Evolutionary conservation across 1,139 yeast species (phyloP).

Genomic region (Starmera stellimalicola): DNA sequence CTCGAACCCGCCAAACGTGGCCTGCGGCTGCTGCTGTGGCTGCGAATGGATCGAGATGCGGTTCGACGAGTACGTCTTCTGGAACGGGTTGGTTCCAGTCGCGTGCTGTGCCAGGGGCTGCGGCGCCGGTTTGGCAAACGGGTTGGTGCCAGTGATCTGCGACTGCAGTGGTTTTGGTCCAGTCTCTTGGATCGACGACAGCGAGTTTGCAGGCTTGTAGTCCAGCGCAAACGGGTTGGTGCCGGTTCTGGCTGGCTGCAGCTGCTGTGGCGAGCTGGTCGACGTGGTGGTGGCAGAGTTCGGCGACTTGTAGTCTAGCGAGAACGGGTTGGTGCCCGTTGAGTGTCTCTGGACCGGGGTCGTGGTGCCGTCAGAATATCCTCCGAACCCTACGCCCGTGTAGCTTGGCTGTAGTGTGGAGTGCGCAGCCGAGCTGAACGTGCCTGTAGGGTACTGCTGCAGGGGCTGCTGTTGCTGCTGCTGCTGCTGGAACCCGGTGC

Average conservation of each 20-base stretch:
- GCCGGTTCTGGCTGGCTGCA: slow-evolving; percentile 22
- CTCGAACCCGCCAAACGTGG: slow-evolving; percentile 65
- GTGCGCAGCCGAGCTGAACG: slow-evolving; percentile 12
- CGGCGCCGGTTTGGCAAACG: slow-evolving; percentile 8
- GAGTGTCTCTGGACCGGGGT: slow-evolving; percentile 13
- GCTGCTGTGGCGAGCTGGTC: slow-evolving; percentile 13
- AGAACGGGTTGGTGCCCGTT: slow-evolving; percentile 20
- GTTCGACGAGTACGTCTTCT: slow-evolving; percentile 14
- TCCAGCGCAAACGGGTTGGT: slow-evolving; percentile 36
- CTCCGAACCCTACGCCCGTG: slow-evolving; percentile 52
- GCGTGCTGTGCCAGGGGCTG: slow-evolving; percentile 1
- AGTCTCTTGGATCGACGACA: slow-evolving; percentile 1
- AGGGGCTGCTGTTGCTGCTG: slow-evolving; percentile 14
- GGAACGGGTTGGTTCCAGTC: slow-evolving; percentile 22
- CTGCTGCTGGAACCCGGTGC: slow-evolving; percentile 3
- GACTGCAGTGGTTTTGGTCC: slow-evolving; percentile 7
- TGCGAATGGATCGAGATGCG: slow-evolving; percentile 22
- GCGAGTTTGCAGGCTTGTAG: slow-evolving; percentile 8
- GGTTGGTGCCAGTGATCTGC: slow-evolving; percentile 18
- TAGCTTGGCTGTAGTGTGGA: slow-evolving; percentile 22
- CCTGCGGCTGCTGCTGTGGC: slow-evolving; percentile 35
- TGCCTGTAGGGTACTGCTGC: slow-evolving; percentile 8
- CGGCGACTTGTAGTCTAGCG: slow-evolving; percentile 18
- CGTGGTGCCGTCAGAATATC: slow-evolving; percentile 27
- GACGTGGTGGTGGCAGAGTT: slow-evolving; percentile 9